Base-by-base conservation (phyloP, 2,329 filamentous ascomycete species). In the Gyromitra esculenta region DNA sequence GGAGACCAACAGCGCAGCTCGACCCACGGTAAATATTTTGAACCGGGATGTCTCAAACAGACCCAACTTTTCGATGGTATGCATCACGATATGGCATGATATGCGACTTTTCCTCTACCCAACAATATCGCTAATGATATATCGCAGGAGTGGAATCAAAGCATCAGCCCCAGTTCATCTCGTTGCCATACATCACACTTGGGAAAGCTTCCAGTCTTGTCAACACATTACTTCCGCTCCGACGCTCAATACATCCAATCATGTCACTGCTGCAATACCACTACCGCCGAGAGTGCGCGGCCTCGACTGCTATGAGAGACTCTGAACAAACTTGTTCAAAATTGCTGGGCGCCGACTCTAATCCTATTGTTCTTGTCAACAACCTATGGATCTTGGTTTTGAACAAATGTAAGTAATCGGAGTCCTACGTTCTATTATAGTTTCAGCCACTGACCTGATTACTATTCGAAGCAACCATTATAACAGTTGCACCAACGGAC, bases 1-100 rank as follows among this genome's bases (percentile, higher is more conserved):
- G 43, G 43, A 4, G 48, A 68, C 21, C 62, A 74, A 11, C 65
- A 75, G 39, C 64, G 57, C 15, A 54, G 52, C 50, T 75, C 72
- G 50, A 75, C 64, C 18, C 66, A 75, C 11, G 72, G 72, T 25
- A 68, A 69, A 60, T 75, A 75, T 37, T 75, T 75, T 56, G 72
- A 75, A 35, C 65, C 72, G 48, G 72, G 56, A 7, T 63, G 72
- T 64, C 52, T 56, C 60, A 54, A 60, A 52, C 66, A 70, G 25
- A 70, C 66, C 15, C 54, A 52, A 15, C 66, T 70, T 21, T 70
- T 62, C n/a, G 66, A 60, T 54, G 65, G 72, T 56, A 63, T 35
- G 50, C 18, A 31, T 54, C 56, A 9, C 56, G 45, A 4, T n/a
- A 54, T 50, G 11, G 15, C 15, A 9, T 57, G 50, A 31, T 54